Conservation (phyloP, 2,329 filamentous ascomycete species). For the Furcasterigmium sp. region DNA sequence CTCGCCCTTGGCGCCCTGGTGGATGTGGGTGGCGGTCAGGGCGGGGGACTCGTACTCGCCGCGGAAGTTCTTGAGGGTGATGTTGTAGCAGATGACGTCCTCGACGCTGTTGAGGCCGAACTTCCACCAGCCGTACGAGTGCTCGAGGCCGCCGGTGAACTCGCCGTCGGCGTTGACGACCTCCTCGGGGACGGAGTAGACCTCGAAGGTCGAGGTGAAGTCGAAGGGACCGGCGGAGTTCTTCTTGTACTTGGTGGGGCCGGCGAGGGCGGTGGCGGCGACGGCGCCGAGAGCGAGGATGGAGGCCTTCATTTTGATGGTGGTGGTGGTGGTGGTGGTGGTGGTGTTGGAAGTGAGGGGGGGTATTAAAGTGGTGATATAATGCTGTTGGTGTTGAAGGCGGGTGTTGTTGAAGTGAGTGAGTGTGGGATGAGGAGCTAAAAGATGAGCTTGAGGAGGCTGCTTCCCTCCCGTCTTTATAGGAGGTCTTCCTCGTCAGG, state of each 20-base stretch:
- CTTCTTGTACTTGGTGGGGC: conserved; percentile 15
- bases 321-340: conserved; percentile 15
- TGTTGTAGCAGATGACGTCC: conserved; percentile 42
- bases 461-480: not conserved
- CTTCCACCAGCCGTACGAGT: conserved; percentile 42
- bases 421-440: not conserved
- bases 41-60: conserved; percentile 46
- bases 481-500: no score
- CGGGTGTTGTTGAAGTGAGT: not conserved
- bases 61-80: conserved; percentile 41
- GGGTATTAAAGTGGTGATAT: no score
- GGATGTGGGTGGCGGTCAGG: conserved; percentile 49
- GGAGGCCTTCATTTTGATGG: conserved; percentile 18
- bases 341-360: not conserved
- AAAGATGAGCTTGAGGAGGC: not conserved
- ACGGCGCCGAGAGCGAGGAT: conserved; percentile 13
- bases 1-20: conserved; percentile 38
- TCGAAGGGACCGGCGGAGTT: conserved; percentile 16
- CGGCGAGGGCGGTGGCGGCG: conserved; percentile 14
- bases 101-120: conserved; percentile 45
- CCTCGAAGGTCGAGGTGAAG: conserved; percentile 44
- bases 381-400: not conserved
- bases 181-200: conserved; percentile 42
- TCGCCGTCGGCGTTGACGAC: conserved; percentile 37
- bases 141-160: conserved; percentile 32